phyloP scores from a whole-genome alignment of 208 protist genomes.

The Leishmania amazonensis region DNA sequence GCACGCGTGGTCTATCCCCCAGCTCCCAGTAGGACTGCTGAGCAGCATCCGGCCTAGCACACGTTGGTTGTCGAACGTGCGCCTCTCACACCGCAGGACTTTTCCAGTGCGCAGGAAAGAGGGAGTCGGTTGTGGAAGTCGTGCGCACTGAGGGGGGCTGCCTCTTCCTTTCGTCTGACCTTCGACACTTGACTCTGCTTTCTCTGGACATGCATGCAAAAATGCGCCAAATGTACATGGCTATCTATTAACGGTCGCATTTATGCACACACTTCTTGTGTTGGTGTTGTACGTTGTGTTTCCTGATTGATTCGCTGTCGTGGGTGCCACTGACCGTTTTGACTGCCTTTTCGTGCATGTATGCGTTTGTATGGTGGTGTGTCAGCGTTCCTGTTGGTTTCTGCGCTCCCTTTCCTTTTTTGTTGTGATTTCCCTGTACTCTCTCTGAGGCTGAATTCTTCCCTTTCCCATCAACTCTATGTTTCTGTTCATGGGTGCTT shows the following conservation, averaged over 20 bases:
- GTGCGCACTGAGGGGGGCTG: neutral
- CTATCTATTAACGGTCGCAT: neutral
- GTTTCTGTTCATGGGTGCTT: neutral
- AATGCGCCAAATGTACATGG: neutral
- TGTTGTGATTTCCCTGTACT: neutral
- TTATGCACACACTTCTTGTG: neutral
- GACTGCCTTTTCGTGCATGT: neutral
- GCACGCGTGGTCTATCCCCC: constrained; percentile 25
- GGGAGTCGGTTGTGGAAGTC: neutral
- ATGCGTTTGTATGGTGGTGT: neutral
- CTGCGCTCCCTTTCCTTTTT: neutral
- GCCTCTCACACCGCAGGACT: neutral
- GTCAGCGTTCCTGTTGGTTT: neutral
- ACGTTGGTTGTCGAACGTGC: neutral
- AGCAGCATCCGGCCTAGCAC: neutral
- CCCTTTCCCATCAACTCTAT: neutral
- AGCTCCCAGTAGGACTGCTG: constrained; percentile 8
- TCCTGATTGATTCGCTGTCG: neutral
- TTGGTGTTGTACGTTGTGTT: too few species aligned
- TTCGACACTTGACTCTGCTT: too few species aligned
- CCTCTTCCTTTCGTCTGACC: neutral
- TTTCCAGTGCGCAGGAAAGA: neutral
- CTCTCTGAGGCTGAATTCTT: neutral
- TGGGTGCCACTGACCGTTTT: neutral
- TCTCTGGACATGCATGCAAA: neutral